These are phyloP conservation scores for Cutaneotrichosporon dermatis DNA, from an alignment of 1,284 basidiomycete genomes.

Conservation along the genomic window DNA sequence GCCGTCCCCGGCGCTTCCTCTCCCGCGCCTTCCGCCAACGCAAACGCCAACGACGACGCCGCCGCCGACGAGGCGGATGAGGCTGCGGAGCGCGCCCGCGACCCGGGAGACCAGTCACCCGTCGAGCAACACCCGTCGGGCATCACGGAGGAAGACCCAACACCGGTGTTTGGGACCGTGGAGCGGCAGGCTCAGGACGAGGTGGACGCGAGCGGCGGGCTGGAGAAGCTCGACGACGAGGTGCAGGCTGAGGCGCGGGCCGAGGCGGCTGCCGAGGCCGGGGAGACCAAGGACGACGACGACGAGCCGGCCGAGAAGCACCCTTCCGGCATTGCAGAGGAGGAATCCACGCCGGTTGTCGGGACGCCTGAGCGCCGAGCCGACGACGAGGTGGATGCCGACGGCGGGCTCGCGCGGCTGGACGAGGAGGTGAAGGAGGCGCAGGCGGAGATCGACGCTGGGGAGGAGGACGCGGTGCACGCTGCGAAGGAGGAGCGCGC, in stretches of 20 bases:
- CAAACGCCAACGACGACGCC: conserved; percentile 1
- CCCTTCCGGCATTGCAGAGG: background rate
- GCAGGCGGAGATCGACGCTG: background rate
- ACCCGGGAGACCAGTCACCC: conserved; percentile 18
- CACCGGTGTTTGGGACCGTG: background rate
- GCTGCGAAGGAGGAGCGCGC: conserved; percentile 7
- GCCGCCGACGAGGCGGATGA: conserved; percentile 1
- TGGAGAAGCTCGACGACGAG: conserved; percentile 22
- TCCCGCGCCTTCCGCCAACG: background rate
- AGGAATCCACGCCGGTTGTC: conserved; percentile 3
- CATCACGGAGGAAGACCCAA: background rate
- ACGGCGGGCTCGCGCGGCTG: conserved; percentile 29
- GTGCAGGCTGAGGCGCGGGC: conserved; percentile 6
- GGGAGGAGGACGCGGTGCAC: conserved; percentile 1
- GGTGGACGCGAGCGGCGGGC: conserved; percentile 29
- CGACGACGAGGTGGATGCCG: conserved; percentile 30
- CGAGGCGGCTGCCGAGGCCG: conserved; percentile 1
- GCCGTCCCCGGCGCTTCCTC: background rate
- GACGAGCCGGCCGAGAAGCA: background rate
- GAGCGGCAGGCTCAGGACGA: conserved; percentile 20
- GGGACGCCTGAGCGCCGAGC: background rate
- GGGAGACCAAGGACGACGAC: background rate
- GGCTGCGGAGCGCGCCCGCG: conserved; percentile 16
- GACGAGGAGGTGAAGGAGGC: conserved; percentile 14
- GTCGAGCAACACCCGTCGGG: background rate